Conservation (phyloP, 192 early-diverging fungal species). For the Piromyces sp. region DNA sequence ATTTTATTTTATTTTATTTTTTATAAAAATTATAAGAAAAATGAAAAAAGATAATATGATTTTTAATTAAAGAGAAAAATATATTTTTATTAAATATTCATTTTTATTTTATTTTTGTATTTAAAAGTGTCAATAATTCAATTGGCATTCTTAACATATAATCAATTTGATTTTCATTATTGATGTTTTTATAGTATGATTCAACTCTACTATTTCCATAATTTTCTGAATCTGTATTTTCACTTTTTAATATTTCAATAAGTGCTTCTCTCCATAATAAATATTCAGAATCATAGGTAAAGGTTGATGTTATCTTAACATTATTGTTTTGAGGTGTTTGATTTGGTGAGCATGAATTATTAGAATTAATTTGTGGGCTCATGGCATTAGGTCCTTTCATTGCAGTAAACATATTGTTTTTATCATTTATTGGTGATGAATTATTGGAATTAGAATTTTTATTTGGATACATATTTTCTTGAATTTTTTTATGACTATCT, state of each 20-base stretch:
- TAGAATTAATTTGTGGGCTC: not conserved
- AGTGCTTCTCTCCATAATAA: not conserved
- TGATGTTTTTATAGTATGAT: not conserved
- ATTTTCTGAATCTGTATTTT: not conserved
- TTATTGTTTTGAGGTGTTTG: not conserved
- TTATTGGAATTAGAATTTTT: not conserved
- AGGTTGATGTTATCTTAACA: not conserved
- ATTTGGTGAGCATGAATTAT: not conserved
- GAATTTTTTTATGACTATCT: not conserved
- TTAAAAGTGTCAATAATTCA: not conserved
- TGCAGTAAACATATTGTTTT: not conserved
- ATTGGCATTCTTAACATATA: not conserved
- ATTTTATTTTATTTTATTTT: too few species aligned
- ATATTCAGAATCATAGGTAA: not conserved
- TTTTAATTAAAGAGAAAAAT: too few species aligned
- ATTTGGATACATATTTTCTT: not conserved
- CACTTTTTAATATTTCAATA: not conserved
- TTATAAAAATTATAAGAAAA: not conserved
- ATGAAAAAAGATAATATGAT: too few species aligned
- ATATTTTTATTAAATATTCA: too few species aligned
- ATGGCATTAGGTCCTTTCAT: not conserved
- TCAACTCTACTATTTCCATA: not conserved
- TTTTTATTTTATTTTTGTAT: not conserved
- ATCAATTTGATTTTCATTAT: not conserved
- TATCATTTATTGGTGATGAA: not conserved